These are phyloP conservation scores for Auriscalpium orientale DNA, from an alignment of 768 basidiomycete species.

Conservation along the genomic window DNA sequence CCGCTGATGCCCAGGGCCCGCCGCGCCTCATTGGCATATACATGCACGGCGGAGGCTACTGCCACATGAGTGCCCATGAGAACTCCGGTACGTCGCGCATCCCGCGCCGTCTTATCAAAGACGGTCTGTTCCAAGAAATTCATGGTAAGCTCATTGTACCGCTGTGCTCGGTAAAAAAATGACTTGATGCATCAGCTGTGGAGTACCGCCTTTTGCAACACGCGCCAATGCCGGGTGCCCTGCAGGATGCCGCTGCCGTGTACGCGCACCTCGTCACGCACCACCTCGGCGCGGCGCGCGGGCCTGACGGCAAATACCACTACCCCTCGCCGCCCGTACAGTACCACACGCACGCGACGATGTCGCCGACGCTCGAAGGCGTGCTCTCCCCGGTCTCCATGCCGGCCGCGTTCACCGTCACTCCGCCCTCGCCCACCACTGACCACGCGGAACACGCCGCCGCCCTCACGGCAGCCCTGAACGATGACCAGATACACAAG, in stretches of 20 bases:
- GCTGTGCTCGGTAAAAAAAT: not conserved
- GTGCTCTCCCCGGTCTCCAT: not conserved
- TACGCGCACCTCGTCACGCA: constrained; percentile 38
- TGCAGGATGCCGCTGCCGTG: constrained; percentile 45
- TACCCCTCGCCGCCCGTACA: constrained; percentile 16
- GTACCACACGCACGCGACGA: constrained; percentile 1
- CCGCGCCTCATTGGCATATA: constrained; percentile 35
- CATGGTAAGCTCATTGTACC: constrained; percentile 16
- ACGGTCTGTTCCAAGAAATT: constrained; percentile 27
- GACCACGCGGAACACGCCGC: not conserved
- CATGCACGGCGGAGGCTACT: constrained; percentile 50
- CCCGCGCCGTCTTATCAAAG: constrained; percentile 39
- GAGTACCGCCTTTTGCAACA: constrained; percentile 48
- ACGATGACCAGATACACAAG: no score
- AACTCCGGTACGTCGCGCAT: constrained; percentile 39
- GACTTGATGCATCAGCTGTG: constrained; percentile 23
- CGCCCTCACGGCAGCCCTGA: not conserved
- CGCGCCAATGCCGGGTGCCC: constrained; percentile 44
- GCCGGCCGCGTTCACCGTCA: not conserved
- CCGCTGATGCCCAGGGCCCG: constrained; percentile 21
- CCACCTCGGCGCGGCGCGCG: constrained; percentile 9
- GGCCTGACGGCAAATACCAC: constrained; percentile 17
- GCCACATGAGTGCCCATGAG: constrained; percentile 52
- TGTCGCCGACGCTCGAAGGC: not conserved
- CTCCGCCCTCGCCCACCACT: not conserved